A percentile compares a stretch with the other conserved stretches of the same genome.
Evolutionary conservation across 2,329 filamentous ascomycete genomes (phyloP).

Genomic region (Talaromyces rugulosus): DNA sequence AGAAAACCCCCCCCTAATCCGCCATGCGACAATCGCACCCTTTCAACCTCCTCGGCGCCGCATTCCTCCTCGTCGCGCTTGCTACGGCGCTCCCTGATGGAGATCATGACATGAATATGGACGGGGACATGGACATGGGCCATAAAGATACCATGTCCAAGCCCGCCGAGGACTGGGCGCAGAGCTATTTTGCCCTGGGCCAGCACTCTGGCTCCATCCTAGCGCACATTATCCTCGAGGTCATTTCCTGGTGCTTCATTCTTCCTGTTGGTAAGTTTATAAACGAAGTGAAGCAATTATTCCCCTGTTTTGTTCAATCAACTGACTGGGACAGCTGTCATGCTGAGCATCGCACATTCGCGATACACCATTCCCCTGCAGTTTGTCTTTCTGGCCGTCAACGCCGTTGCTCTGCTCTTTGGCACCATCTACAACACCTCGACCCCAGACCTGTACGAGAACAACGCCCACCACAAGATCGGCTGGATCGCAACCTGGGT

Average conservation of each 20-base stretch:
- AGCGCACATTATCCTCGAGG: conserved; percentile 67
- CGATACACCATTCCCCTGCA: conserved; percentile 67
- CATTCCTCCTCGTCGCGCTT: conserved; percentile 24
- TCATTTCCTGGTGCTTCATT: conserved; percentile 66
- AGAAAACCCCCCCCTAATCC: neutral
- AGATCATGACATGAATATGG: conserved; percentile 24
- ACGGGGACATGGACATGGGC: conserved; percentile 23
- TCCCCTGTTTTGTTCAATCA: neutral
- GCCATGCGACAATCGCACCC: conserved; percentile 1
- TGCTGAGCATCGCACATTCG: conserved; percentile 80
- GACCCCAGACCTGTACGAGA: conserved; percentile 80
- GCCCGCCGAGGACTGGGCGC: conserved; percentile 21
- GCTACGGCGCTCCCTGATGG: conserved; percentile 18
- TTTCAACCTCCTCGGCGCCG: conserved; percentile 21
- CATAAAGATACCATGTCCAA: conserved; percentile 16
- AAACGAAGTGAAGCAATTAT: neutral
- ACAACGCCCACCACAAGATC: conserved; percentile 82
- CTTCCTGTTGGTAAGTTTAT: conserved; percentile 64
- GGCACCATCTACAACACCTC: conserved; percentile 70
- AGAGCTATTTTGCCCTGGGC: conserved; percentile 40
- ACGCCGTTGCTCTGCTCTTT: conserved; percentile 61
- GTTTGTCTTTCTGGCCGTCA: conserved; percentile 61
- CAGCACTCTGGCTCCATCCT: conserved; percentile 51
- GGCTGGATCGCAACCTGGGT: conserved; percentile 80
- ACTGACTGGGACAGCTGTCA: conserved; percentile 56